phyloP scores from a whole-genome alignment of 768 basidiomycete species.

The Pisolithus orientalis region DNA sequence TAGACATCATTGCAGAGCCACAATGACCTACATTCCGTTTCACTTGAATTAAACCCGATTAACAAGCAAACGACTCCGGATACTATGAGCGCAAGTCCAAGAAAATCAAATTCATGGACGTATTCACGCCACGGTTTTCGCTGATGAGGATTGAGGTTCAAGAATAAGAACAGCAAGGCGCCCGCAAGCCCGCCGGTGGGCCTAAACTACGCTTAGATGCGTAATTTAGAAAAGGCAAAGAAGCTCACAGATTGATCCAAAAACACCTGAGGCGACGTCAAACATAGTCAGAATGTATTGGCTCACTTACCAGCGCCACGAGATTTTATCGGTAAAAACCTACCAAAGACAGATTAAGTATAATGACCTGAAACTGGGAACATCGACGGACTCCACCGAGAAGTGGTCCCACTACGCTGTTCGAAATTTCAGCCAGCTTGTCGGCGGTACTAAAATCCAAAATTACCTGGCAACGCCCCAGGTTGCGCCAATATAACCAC shows the following conservation, averaged over 20 bases:
- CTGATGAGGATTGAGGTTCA: conserved; percentile 31
- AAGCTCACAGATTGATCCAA: conserved; percentile 29
- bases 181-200: conserved; percentile 32
- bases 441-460: neutral
- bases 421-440: neutral
- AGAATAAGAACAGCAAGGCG: conserved; percentile 26
- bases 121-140: conserved; percentile 27
- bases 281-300: no score
- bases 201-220: conserved; percentile 11
- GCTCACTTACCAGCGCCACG: conserved; percentile 32
- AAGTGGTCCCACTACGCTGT: conserved; percentile 38
- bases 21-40: conserved; percentile 23
- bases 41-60: conserved; percentile 32
- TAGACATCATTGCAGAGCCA: neutral
- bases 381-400: conserved; percentile 27
- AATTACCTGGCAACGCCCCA: conserved; percentile 61
- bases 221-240: neutral
- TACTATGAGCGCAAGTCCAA: conserved; percentile 31
- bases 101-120: conserved; percentile 32
- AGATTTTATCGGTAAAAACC: conserved; percentile 30
- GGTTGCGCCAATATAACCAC: conserved; percentile 66
- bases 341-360: conserved; percentile 2
- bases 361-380: neutral
- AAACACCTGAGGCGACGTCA: conserved; percentile 27
- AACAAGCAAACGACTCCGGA: conserved; percentile 32